phyloP scores from a whole-genome alignment of 768 basidiomycete genomes.

The Chiua virens region DNA sequence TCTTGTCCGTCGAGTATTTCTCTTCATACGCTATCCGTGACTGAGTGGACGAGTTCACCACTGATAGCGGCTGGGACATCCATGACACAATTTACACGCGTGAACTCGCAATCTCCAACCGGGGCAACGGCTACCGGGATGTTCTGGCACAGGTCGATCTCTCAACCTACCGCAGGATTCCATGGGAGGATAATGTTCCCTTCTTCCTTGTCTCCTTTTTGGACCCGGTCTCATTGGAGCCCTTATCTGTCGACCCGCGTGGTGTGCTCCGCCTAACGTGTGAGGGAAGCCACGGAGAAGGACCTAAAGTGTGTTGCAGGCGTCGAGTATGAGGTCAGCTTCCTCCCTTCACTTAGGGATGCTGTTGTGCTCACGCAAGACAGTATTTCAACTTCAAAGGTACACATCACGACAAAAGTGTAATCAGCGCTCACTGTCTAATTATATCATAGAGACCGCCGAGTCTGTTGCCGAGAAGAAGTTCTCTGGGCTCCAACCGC shows the following conservation, averaged over 20 bases:
- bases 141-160: conserved; percentile 85
- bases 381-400: conserved; percentile 93
- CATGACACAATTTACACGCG: conserved; percentile 83
- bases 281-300: conserved; percentile 44
- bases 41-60: not conserved
- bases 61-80: conserved; percentile 81
- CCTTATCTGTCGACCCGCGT: conserved; percentile 82
- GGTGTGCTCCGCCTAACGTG: conserved; percentile 67
- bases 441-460: conserved; percentile 66
- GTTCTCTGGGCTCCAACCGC: conserved; percentile 67
- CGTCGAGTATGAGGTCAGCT: conserved; percentile 84
- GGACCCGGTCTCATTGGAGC: conserved; percentile 80
- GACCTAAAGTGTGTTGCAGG: conserved; percentile 77
- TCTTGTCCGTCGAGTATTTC: conserved; percentile 61
- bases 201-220: conserved; percentile 92
- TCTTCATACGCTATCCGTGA: not conserved
- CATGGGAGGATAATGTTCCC: conserved; percentile 89
- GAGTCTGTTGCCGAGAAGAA: conserved; percentile 73
- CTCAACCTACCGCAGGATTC: conserved; percentile 82
- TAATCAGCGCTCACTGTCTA: not conserved
- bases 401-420: conserved; percentile 21
- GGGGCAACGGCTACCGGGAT: conserved; percentile 89
- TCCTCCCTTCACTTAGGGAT: not conserved
- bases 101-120: conserved; percentile 90
- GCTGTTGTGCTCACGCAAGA: conserved; percentile 5